Base-by-base conservation (phyloP, 192 early-diverging fungal species). In the Gryganskiella cystojenkinii region DNA sequence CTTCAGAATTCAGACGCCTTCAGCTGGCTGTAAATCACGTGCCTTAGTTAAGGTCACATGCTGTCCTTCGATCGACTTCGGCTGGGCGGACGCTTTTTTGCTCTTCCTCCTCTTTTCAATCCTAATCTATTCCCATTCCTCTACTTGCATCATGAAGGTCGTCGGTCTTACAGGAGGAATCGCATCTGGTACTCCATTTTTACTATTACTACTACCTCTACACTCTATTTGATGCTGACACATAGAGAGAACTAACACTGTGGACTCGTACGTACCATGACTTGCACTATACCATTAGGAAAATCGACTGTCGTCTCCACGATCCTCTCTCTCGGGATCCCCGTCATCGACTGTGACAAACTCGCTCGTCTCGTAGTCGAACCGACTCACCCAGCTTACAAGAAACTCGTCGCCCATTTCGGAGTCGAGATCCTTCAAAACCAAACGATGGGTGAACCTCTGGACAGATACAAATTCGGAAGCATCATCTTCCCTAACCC, bases 151-250 rank as follows among this genome's bases (percentile, higher is more conserved):
- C 56, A 98, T 99, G 97, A 90, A 92, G 54, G 79, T 99, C 25
- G 79, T 98, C 40, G 97, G 97, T 13, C 85, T 99, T 43, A 99
- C 98, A 10, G 98, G 98, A 57, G 96, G 96, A 30, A 99, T 99
- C 53, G 93, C 95, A 30, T 90, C 92, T 13, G 93, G 92, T 79
- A 83, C 22, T 11, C 22, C 2, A 27, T 53, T 27, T 25, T 19
- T 25, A 6, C 22, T 51, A 13, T 51, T 24, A 25, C 49, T 19
- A 51, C 49, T 51, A 55, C 11, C 3, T 44, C 44, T 15, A 51
- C 25, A 14, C 5, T 19, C 28, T n/a, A 56, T 47, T 17, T 24
- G 19, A 11, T 20, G 6, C 24, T 47, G 7, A 33, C 45, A 24
- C 30, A 22, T 14, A 3, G 59, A 27, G 4, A 24, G 33, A 24